Conservation (phyloP, 225 moss, liverwort and hornwort genomes). For the Takakia lepidozioides region DNA sequence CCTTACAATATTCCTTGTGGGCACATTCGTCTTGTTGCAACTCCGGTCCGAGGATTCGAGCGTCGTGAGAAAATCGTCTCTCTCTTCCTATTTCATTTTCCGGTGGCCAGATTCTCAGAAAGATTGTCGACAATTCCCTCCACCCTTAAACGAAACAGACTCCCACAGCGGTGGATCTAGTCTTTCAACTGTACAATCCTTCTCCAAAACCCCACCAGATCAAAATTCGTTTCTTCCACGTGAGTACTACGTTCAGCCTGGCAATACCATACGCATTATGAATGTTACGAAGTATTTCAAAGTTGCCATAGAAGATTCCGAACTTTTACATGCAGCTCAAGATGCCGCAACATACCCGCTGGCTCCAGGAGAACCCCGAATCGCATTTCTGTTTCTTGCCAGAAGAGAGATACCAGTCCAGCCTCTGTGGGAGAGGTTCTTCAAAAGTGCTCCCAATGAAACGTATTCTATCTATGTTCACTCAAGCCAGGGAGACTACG, state of each 20-base stretch:
- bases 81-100: too few relatives aligned
- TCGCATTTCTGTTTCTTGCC: conserved; percentile 29
- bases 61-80: too few relatives aligned
- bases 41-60: too few relatives aligned
- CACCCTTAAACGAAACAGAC: too few relatives aligned
- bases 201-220: too few relatives aligned
- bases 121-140: too few relatives aligned
- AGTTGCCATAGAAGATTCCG: conserved; percentile 24
- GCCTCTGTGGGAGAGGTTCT: conserved; percentile 35
- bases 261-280: conserved; percentile 16
- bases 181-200: too few relatives aligned
- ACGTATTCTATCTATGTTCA: conserved; percentile 28
- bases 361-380: conserved; percentile 8
- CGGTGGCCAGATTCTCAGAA: too few relatives aligned
- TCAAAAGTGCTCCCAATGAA: conserved; percentile 8
- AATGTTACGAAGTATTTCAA: conserved; percentile 23
- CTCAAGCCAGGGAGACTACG: conserved; percentile 17
- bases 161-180: too few relatives aligned
- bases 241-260: conserved; percentile 21
- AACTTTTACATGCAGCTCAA: conserved; percentile 41
- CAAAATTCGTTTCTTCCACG: conserved; percentile 31
- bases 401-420: conserved; percentile 11
- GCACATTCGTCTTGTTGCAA: too few relatives aligned
- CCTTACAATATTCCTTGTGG: too few relatives aligned
- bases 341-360: conserved; percentile 21